Evolutionary conservation across 2,329 filamentous ascomycete genomes (phyloP), one percentile per base, ranked within the genome.

Genomic region (Proliferodiscus dingleyae): DNA sequence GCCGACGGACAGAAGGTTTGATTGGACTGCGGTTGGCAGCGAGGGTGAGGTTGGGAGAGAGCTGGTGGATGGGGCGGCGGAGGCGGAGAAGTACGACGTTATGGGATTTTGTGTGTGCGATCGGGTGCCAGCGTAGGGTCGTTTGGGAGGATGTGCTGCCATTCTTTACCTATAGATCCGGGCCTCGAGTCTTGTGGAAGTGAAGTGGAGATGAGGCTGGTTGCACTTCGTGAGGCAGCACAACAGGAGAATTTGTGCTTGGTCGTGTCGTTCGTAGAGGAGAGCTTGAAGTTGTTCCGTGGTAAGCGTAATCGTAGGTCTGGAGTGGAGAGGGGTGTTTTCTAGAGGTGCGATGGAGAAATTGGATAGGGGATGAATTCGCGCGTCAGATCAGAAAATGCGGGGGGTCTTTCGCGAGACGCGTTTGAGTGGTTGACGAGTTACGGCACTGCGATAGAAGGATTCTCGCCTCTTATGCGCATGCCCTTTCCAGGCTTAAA

Each of bases 1-100:
- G 59, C 91, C 91, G 53, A 97, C 91, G 59, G 78, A 87, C 33
- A 96, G 74, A n/a, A 97, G 81, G 51, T 86, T 86, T 28, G 89
- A 77, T 66, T 95, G 88, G 24, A 94, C 58, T 3, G 80, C 78
- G 13, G 71, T 67, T 8, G 66, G 63, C 24, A 63, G 68, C 55
- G 42, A 5, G 4, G 54, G 45, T 29, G 39, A 9, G 49, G 24
- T 4, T 54, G 54, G 23, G 24, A 47, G 10, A 73, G 74, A 16
- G 65, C 47, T 21, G 23, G 47, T 41, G 53, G 42, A 8, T 49
- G 52, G 47, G 59, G 60, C 55, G 24, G 54, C 54, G 37, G 53
- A 46, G 34, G 56, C 23, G 36, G 62, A 58, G 67, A 84, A 83
- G 68, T 81, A 84, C 43, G 74, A 77, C 16, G 80, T 83, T 60